These are phyloP conservation scores for Sporothrix inflata DNA, from an alignment of 2,329 filamentous ascomycete genomes.

Conservation along the genomic window DNA sequence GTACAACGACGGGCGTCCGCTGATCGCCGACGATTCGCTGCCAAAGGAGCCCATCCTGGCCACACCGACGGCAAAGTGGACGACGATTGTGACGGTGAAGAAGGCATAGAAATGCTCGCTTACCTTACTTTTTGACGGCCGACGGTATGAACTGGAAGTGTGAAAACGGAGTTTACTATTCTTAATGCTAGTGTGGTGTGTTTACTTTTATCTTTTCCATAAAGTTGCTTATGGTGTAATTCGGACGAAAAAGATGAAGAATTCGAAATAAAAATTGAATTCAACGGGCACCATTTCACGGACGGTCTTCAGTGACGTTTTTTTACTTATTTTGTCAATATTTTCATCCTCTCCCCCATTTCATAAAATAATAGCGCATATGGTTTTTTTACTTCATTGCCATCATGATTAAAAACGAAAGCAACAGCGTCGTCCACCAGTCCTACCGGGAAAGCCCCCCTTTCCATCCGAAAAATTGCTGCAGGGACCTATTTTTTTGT, in stretches of 20 bases:
- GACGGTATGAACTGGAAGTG: background rate
- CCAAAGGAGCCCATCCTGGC: background rate
- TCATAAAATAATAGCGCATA: too few species aligned
- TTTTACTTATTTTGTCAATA: too few species aligned
- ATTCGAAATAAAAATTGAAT: background rate
- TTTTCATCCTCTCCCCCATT: too few species aligned
- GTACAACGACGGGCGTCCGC: background rate
- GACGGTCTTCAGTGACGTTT: too few species aligned
- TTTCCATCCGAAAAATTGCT: background rate
- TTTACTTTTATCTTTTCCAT: background rate
- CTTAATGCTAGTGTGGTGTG: background rate
- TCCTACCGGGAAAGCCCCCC: background rate
- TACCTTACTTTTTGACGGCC: background rate
- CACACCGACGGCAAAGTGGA: conserved; percentile 20
- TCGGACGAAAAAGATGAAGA: background rate
- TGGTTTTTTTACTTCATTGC: too few species aligned
- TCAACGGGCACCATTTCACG: too few species aligned
- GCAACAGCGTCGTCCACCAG: too few species aligned
- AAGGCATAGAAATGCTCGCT: background rate
- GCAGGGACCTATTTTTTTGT: conserved; percentile 6
- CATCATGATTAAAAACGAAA: too few species aligned
- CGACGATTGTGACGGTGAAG: conserved; percentile 21
- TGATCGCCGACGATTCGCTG: background rate
- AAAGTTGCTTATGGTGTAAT: background rate
- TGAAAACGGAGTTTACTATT: background rate